These are phyloP conservation scores for Fraxinus sp. DNA, from an alignment of 305 asterid genomes.

Conservation along the genomic window DNA sequence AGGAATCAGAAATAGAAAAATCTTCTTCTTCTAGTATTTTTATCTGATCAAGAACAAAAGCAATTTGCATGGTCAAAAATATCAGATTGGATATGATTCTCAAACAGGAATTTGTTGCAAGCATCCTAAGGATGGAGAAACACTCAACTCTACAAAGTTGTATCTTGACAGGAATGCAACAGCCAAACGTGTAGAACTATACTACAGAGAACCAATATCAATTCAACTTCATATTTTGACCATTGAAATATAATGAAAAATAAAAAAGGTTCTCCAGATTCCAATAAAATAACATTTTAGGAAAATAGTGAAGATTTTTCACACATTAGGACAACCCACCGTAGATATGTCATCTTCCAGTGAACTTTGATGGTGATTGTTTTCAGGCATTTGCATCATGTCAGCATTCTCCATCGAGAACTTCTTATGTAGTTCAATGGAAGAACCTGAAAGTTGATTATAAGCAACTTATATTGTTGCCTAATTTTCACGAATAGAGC, in stretches of 20 bases:
- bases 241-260: neutral
- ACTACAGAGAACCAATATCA: constrained; percentile 11
- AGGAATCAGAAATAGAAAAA: too few relatives aligned
- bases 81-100: neutral
- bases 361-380: constrained; percentile 36
- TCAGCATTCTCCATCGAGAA: constrained; percentile 30
- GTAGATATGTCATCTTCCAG: constrained; percentile 37
- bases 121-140: neutral
- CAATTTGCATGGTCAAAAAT: neutral
- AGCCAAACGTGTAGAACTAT: neutral
- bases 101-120: neutral
- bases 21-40: neutral
- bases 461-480: constrained; percentile 20
- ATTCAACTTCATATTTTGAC: constrained; percentile 5
- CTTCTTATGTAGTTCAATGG: constrained; percentile 30
- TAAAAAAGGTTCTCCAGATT: neutral
- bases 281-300: constrained; percentile 11
- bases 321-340: constrained; percentile 48
- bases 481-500: constrained; percentile 11
- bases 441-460: constrained; percentile 38
- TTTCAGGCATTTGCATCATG: constrained; percentile 25
- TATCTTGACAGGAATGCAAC: constrained; percentile 7
- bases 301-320: constrained; percentile 15
- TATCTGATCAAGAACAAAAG: neutral
- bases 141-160: constrained; percentile 7